These are phyloP conservation scores for Ogataea neopini DNA, from an alignment of 805 yeast species.

Conservation along the genomic window DNA sequence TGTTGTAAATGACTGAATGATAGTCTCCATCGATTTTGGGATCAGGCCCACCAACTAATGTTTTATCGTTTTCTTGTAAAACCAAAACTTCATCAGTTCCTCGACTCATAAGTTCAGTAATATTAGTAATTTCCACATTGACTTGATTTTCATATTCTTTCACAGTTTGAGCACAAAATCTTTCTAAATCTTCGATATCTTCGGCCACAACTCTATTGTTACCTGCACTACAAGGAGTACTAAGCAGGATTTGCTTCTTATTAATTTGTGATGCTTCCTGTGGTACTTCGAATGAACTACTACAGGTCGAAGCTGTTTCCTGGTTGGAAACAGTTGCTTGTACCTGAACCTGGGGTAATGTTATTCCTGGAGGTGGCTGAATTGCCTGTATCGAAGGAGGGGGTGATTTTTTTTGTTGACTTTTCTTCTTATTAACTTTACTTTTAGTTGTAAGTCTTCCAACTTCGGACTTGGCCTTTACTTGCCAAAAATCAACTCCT, in stretches of 20 bases:
- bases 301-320: not conserved
- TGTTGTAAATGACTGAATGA: conserved; percentile 2
- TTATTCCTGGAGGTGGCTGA: conserved; percentile 4
- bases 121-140: conserved; percentile 2
- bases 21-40: not conserved
- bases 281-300: not conserved
- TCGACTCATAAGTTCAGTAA: conserved; percentile 2
- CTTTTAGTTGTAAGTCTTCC: not conserved
- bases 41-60: conserved; percentile 1
- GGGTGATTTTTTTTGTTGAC: not conserved
- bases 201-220: not conserved
- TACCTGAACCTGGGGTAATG: conserved; percentile 1
- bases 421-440: conserved; percentile 1
- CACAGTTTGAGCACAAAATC: not conserved
- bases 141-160: conserved; percentile 4
- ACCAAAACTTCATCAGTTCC: not conserved
- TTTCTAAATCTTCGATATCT: not conserved
- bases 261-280: conserved; percentile 2
- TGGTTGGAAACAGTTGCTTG: conserved; percentile 5
- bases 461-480: not conserved
- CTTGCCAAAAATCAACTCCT: not conserved
- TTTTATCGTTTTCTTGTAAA: conserved; percentile 8
- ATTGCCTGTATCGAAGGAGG: conserved; percentile 4
- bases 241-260: not conserved
- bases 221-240: not conserved